A percentile compares a stretch with the other conserved stretches of the same genome.
Conservation (phyloP, 2,329 filamentous ascomycete genomes). For the Sporothrix curviconia region DNA sequence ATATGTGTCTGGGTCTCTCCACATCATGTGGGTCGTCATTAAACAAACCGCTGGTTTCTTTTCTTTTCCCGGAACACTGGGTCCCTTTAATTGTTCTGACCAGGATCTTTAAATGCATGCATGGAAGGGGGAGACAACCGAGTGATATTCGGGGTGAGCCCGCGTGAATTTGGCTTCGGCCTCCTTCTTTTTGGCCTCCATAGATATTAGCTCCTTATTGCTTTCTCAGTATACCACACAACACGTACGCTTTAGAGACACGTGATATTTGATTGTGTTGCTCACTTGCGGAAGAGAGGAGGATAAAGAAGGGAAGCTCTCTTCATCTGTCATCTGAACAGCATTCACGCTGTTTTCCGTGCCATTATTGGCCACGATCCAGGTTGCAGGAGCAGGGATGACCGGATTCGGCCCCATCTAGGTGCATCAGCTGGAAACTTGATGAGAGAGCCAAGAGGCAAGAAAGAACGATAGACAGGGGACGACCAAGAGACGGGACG, state of each 20-base stretch:
- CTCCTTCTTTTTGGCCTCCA: background rate
- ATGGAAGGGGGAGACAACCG: background rate
- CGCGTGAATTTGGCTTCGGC: background rate
- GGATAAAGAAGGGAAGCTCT: no score
- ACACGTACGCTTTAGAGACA: no score
- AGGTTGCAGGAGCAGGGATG: no score
- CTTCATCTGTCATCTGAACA: background rate
- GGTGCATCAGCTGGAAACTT: slow-evolving; percentile 1
- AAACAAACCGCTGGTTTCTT: background rate
- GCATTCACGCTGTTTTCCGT: background rate
- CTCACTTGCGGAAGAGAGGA: no score
- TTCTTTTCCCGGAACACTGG: background rate
- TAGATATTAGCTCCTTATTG: no score
- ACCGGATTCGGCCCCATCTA: background rate
- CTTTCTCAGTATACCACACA: no score
- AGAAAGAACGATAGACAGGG: background rate
- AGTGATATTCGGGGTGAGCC: background rate
- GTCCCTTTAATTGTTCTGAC: background rate
- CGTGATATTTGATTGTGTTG: no score
- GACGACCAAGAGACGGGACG: background rate
- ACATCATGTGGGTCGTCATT: background rate
- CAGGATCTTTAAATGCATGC: background rate
- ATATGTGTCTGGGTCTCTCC: no score
- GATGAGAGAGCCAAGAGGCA: background rate
- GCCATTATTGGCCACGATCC: slow-evolving; percentile 7